phyloP scores from a whole-genome alignment of 345 rosid genomes.

The Iberis pinnata region DNA sequence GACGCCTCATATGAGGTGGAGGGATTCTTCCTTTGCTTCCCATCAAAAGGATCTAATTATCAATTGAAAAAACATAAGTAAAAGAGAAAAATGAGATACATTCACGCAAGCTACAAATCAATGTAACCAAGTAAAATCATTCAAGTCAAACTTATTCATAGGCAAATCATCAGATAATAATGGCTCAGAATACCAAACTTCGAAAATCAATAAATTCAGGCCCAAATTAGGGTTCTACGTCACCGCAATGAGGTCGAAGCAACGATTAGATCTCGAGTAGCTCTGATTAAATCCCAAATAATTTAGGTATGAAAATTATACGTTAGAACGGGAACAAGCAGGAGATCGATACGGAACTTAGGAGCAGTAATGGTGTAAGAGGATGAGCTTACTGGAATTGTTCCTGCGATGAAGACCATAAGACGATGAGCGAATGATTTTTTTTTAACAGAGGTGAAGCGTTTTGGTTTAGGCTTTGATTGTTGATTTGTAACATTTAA shows the following conservation, averaged over 20 bases:
- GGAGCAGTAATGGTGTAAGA: too few relatives aligned
- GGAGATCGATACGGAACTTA: too few relatives aligned
- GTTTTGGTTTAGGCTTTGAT: too few relatives aligned
- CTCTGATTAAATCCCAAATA: too few relatives aligned
- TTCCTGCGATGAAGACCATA: too few relatives aligned
- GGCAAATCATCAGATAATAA: background rate
- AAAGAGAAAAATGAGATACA: background rate
- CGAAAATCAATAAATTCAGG: background rate
- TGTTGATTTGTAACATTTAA: too few relatives aligned
- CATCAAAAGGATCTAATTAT: slow-evolving; percentile 34
- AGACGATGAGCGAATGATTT: too few relatives aligned
- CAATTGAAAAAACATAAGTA: slow-evolving; percentile 15
- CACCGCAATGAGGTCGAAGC: background rate
- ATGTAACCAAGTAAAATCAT: background rate
- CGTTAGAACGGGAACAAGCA: too few relatives aligned
- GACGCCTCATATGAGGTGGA: slow-evolving; percentile 62
- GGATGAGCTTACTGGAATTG: too few relatives aligned
- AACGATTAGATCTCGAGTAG: background rate
- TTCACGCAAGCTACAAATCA: background rate
- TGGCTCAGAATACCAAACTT: background rate
- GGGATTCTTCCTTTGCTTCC: slow-evolving; percentile 78
- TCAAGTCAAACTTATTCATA: too few relatives aligned
- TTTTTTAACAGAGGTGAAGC: too few relatives aligned
- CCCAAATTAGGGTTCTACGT: slow-evolving; percentile 10
- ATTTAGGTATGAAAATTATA: too few relatives aligned